Base-by-base conservation (phyloP, 768 basidiomycete genomes). In the Pleurotus cornucopiae region DNA sequence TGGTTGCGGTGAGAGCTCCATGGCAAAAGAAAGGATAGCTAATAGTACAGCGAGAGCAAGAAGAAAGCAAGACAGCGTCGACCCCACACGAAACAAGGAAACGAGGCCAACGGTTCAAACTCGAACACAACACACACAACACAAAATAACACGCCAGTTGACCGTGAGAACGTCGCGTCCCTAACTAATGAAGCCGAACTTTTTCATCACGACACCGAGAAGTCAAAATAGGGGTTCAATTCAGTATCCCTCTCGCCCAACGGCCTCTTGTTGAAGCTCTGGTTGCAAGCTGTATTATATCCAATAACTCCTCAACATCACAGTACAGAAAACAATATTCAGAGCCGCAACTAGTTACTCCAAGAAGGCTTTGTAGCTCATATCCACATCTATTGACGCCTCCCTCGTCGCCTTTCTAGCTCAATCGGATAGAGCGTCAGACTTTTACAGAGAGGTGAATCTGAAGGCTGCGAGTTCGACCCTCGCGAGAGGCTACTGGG, bases 381-480 rank as follows among this genome's bases (percentile, higher is more conserved):
- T 34, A 9, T 34, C 30, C 11, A 11, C 30, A 11, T 11, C 7
- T 11, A 11, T 34, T 34, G 30, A 11, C 30, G 9, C 9, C 30
- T 47, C 6, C 46, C 9, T 5, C 48, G 37, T n/a, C n/a, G 51
- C 51, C 51, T 41, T 38, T 53, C 79, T 81, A 80, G 79, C 79
- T 81, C 80, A 80, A 81, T 80, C 76, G 80, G 80, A 75, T 79
- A 81, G 79, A 81, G 80, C 80, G 80, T 80, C 78, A 79, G 79
- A 80, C 80, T 81, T 70, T 78, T 78, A 78, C 55, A 44, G 51
- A 53, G 51, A 53, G 51, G 34, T 18, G 48, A 21, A 85, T 86
- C 84, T 86, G 82, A 85, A 85, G 84, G 84, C 82, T 85, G 84
- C 84, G 84, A 83, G 84, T 86, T 85, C 84, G 84, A 86, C 78